phyloP scores from a whole-genome alignment of 805 yeast genomes.

The Maudiozyma pseudohumilis region DNA sequence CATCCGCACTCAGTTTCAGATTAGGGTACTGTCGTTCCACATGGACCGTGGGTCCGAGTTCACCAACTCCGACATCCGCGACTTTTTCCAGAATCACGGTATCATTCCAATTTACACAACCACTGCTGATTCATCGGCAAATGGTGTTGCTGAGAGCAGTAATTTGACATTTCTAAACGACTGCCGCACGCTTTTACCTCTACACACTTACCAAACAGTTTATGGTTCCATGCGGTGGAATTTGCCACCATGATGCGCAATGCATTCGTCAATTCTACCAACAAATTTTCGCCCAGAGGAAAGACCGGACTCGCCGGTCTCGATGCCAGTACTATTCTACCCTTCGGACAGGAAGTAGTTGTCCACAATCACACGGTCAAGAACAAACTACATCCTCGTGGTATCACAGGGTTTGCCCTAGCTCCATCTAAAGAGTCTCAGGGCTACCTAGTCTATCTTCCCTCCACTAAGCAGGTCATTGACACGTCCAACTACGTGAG shows the following conservation, averaged over 20 bases:
- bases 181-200: slow-evolving; percentile 7
- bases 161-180: slow-evolving; percentile 9
- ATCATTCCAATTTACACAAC: slow-evolving; percentile 7
- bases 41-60: slow-evolving; percentile 9
- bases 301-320: slow-evolving; percentile 6
- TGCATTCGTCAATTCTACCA: background rate
- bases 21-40: slow-evolving; percentile 4
- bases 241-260: slow-evolving; percentile 6
- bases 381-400: slow-evolving; percentile 1
- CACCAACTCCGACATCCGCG: slow-evolving; percentile 1
- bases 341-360: slow-evolving; percentile 9
- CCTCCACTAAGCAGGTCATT: background rate
- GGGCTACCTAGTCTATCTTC: slow-evolving; percentile 6
- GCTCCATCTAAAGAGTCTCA: slow-evolving; percentile 5
- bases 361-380: background rate
- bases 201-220: slow-evolving; percentile 5
- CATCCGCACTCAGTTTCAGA: slow-evolving; percentile 2
- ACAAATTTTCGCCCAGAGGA: background rate
- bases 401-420: slow-evolving; percentile 2
- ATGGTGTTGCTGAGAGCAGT: slow-evolving; percentile 10
- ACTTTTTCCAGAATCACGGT: slow-evolving; percentile 3
- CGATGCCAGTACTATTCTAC: slow-evolving; percentile 4
- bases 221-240: slow-evolving; percentile 10
- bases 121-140: slow-evolving; percentile 5
- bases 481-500: slow-evolving; percentile 3